Base-by-base conservation (phyloP, 352 stramenopile genomes). In the Peronospora destructor region DNA sequence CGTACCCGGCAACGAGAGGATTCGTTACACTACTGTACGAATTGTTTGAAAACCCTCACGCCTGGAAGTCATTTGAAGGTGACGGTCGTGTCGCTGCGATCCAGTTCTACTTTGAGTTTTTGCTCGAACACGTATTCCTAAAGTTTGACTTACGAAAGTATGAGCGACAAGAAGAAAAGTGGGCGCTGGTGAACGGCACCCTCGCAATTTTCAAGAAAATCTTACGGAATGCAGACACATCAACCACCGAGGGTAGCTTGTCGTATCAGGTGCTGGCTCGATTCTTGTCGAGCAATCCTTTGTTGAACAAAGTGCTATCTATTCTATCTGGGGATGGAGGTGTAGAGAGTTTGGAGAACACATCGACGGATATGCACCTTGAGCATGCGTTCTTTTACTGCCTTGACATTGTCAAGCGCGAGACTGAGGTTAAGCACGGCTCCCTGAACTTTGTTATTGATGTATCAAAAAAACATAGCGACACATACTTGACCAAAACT, bases 81-180 rank as follows among this genome's bases (percentile, higher is more conserved):
- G 77, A 91, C 53, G 80, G 77, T 6, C 74, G 74, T 29, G 64
- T 90, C 6, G 68, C 73, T n/a, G 79, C 79, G 12, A 87, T 88
- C 26, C 80, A 91, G 54, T 76, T 73, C 47, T 93, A 93, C 63
- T 89, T 93, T 43, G 79, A 90, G 23, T 90, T 87, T 58, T 55
- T 91, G 40, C 49, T 91, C 19, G 78, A 92, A 34, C 72, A 79
- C 25, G 76, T 93, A 8, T 91, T 93, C 43, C 45, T 91, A 17
- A 91, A 93, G 61, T 89, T 91, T 56, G 74, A 91, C 43, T 48
- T 87, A 17, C 76, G 83, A 38, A 87, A 90, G 45, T 93, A 91
- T 45, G 80, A 89, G 30, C 61, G 74, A 35, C 78, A 90, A 56
- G 73, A 88, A 35, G 83, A 93, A 39, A 91, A 90, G 43, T 93